Conservation (phyloP, 768 basidiomycete species). For the Pulveroboletus ravenelii region DNA sequence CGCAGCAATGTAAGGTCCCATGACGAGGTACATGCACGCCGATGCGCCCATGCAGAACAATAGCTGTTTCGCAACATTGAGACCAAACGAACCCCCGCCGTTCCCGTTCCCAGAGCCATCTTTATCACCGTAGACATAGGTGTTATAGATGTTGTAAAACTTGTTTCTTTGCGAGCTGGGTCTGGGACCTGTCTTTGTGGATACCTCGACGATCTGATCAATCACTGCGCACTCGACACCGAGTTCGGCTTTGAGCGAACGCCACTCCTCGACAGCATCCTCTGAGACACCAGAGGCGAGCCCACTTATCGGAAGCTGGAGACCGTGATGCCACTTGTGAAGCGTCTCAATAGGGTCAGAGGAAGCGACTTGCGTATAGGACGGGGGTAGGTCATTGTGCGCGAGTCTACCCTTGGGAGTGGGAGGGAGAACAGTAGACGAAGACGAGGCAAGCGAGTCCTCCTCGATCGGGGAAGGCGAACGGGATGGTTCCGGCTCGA, state of each 20-base stretch:
- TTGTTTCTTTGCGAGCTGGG: constrained; percentile 41
- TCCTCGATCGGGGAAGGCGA: constrained; percentile 44
- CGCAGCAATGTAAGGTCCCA: constrained; percentile 54
- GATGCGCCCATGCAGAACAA: constrained; percentile 59
- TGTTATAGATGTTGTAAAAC: constrained; percentile 88
- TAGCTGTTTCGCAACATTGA: constrained; percentile 41
- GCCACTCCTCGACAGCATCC: constrained; percentile 73
- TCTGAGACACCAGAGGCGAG: constrained; percentile 54
- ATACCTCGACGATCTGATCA: constrained; percentile 57
- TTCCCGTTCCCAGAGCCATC: constrained; percentile 25
- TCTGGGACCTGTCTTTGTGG: constrained; percentile 28
- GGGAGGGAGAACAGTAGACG: constrained; percentile 66
- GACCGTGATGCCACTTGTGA: constrained; percentile 68
- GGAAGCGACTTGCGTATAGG: constrained; percentile 60
- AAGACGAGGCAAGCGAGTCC: constrained; percentile 66
- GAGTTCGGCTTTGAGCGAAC: constrained; percentile 70
- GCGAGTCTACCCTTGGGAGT: constrained; percentile 52
- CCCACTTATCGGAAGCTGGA: constrained; percentile 40
- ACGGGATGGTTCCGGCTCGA: constrained; percentile 31
- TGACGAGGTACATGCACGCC: constrained; percentile 54
- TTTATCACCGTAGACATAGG: constrained; percentile 49
- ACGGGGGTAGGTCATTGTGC: constrained; percentile 59
- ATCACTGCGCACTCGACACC: constrained; percentile 75
- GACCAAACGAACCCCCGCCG: constrained; percentile 25
- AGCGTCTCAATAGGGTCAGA: constrained; percentile 53